Evolutionary conservation across 1,284 basidiomycete genomes (phyloP), one percentile per base, ranked within the genome.

Genomic region (Marasmius oreades): DNA sequence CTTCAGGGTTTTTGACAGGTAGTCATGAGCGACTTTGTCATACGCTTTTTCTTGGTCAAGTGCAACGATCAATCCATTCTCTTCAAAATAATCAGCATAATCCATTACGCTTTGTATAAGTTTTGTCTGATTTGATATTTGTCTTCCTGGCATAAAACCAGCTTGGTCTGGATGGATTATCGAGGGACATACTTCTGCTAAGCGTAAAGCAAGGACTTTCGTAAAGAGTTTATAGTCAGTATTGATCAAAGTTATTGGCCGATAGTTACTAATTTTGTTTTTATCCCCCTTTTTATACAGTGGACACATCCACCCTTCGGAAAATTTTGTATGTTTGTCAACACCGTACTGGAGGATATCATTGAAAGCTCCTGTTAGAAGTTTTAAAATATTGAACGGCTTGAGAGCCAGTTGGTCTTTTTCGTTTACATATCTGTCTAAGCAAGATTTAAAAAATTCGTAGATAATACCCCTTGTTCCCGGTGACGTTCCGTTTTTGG

Each of bases 91-190:
- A n/a, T n/a, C n/a, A n/a, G n/a, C n/a, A n/a, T n/a, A n/a, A n/a
- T n/a, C n/a, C n/a, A n/a, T n/a, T n/a, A n/a, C n/a, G n/a, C n/a
- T n/a, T n/a, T n/a, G n/a, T n/a, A n/a, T n/a, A n/a, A n/a, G n/a
- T n/a, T n/a, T n/a, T n/a, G n/a, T n/a, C n/a, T n/a, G n/a, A n/a
- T n/a, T n/a, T n/a, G n/a, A n/a, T n/a, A n/a, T n/a, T n/a, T n/a
- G n/a, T n/a, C n/a, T n/a, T n/a, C n/a, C n/a, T n/a, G n/a, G n/a
- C n/a, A n/a, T 55, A 37, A 66, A 65, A 0, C 64, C 64, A 20
- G 63, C 64, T 47, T 65, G 64, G 34, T 59, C 56, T 1, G 28
- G 8, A 36, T 62, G 54, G n/a, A 63, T 58, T 1, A 62, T n/a
- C 5, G 43, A 26, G 20, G 24, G 37, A 1, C 37, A 36, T 0